phyloP scores from a whole-genome alignment of 768 basidiomycete species.

The Dioszegia hungarica region DNA sequence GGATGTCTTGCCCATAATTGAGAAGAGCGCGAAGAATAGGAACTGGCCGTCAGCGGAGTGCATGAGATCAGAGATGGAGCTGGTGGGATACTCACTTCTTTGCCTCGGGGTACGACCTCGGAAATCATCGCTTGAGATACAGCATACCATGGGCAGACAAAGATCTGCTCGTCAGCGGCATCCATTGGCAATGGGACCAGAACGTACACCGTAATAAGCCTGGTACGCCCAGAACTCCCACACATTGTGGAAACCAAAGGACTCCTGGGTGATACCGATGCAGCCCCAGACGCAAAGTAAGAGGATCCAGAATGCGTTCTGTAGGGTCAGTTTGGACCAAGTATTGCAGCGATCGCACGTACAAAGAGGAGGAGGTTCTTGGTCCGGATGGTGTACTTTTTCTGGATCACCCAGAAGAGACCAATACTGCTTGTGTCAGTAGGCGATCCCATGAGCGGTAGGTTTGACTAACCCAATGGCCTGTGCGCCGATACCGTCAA shows the following conservation, averaged over 20 bases:
- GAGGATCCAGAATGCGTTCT: constrained; percentile 50
- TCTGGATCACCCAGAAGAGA: constrained; percentile 42
- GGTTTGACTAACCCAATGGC: constrained; percentile 24
- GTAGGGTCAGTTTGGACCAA: not conserved
- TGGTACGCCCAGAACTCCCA: constrained; percentile 72
- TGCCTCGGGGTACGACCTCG: constrained; percentile 78
- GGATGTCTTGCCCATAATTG: constrained; percentile 55
- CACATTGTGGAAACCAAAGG: constrained; percentile 74
- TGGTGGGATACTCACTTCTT: constrained; percentile 56
- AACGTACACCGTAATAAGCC: constrained; percentile 17
- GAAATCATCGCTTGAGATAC: constrained; percentile 56
- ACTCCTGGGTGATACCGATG: constrained; percentile 67
- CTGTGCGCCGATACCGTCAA: constrained; percentile 43
- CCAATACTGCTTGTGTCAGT: constrained; percentile 23
- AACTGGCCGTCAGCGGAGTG: constrained; percentile 8
- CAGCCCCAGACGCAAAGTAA: constrained; percentile 59
- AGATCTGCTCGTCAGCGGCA: constrained; percentile 31
- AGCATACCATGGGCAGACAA: constrained; percentile 83
- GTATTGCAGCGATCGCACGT: not conserved
- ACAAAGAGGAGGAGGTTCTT: constrained; percentile 39
- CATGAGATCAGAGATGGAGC: not conserved
- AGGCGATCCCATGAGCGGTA: not conserved
- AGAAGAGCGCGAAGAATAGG: constrained; percentile 82
- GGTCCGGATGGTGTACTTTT: constrained; percentile 30
- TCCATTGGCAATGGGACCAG: not conserved